A percentile compares a stretch with the other conserved stretches of the same genome.
Conservation (phyloP, 257 asterid genomes). For the Jaltomata sinuosa region DNA sequence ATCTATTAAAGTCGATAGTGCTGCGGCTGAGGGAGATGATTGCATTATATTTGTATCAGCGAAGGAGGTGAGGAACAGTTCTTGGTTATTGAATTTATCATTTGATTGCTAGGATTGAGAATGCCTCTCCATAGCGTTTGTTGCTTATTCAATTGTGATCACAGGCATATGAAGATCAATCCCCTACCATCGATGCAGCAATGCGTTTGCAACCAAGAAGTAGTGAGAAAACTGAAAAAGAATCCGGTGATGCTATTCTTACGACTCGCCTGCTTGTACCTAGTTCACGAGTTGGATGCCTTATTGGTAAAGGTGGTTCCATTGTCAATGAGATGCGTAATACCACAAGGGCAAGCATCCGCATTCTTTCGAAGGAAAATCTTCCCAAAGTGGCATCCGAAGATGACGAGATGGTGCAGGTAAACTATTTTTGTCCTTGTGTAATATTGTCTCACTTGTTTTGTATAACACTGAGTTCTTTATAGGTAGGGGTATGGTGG, state of each 20-base stretch:
- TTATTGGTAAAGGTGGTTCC: slow-evolving; percentile 88
- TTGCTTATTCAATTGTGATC: slow-evolving; percentile 10
- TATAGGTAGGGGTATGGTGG: neutral
- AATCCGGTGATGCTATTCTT: slow-evolving; percentile 42
- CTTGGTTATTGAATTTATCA: neutral
- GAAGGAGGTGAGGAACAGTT: slow-evolving; percentile 50
- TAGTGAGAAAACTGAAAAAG: slow-evolving; percentile 60
- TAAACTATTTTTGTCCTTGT: slow-evolving; percentile 14
- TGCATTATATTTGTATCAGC: slow-evolving; percentile 71
- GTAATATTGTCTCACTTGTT: neutral
- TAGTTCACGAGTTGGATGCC: slow-evolving; percentile 72
- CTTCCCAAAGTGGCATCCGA: slow-evolving; percentile 77
- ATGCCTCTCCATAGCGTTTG: neutral
- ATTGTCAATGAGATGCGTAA: slow-evolving; percentile 74
- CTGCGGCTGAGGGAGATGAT: slow-evolving; percentile 69
- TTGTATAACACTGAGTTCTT: neutral
- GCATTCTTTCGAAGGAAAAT: slow-evolving; percentile 58
- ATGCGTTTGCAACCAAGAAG: slow-evolving; percentile 80
- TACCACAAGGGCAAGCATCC: slow-evolving; percentile 67
- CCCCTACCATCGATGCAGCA: slow-evolving; percentile 68
- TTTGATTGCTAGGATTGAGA: neutral
- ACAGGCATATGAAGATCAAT: slow-evolving; percentile 66
- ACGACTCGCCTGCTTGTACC: slow-evolving; percentile 68
- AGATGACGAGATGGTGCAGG: slow-evolving; percentile 92
- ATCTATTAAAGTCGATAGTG: slow-evolving; percentile 54